A percentile compares a stretch with the other conserved stretches of the same genome.
Conservation (phyloP, 352 stramenopile genomes). For the Thalassiosira mediterranea region DNA sequence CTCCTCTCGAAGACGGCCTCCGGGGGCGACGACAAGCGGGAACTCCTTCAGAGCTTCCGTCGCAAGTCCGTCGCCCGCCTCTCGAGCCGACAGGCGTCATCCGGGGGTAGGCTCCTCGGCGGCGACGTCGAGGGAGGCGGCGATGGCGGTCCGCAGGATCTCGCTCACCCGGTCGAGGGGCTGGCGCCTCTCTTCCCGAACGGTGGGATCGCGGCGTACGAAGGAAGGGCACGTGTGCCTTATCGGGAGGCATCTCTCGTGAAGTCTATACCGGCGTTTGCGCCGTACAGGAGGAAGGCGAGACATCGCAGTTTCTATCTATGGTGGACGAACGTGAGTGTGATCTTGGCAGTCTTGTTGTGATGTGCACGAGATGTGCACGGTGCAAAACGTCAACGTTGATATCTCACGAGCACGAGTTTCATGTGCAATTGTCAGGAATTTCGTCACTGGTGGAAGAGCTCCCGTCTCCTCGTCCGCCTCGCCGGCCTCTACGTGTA, state of each 20-base stretch:
- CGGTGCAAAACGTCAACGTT: too few species aligned
- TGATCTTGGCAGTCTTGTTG: neutral
- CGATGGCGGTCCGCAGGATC: neutral
- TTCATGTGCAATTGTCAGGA: conserved; percentile 39
- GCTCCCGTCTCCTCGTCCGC: conserved; percentile 64
- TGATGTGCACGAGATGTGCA: neutral
- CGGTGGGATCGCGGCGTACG: conserved; percentile 31
- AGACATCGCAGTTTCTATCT: conserved; percentile 54
- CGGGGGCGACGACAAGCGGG: neutral
- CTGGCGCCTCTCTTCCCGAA: conserved; percentile 44
- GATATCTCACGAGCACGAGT: too few species aligned
- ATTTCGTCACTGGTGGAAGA: conserved; percentile 83
- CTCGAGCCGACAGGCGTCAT: conserved; percentile 4
- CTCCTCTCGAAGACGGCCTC: neutral
- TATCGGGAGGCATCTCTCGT: conserved; percentile 46
- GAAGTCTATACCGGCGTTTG: conserved; percentile 43
- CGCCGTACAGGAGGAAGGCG: conserved; percentile 47
- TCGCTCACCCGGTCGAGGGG: conserved; percentile 32
- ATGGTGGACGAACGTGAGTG: conserved; percentile 61
- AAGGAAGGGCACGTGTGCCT: conserved; percentile 19
- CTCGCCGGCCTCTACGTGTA: conserved; percentile 61
- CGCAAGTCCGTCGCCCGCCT: conserved; percentile 17
- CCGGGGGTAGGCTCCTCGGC: neutral
- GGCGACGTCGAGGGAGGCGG: neutral
- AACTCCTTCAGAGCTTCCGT: conserved; percentile 32